Conservation (phyloP, 495 filamentous ascomycete genomes). For the Penicillium longicatenatum region DNA sequence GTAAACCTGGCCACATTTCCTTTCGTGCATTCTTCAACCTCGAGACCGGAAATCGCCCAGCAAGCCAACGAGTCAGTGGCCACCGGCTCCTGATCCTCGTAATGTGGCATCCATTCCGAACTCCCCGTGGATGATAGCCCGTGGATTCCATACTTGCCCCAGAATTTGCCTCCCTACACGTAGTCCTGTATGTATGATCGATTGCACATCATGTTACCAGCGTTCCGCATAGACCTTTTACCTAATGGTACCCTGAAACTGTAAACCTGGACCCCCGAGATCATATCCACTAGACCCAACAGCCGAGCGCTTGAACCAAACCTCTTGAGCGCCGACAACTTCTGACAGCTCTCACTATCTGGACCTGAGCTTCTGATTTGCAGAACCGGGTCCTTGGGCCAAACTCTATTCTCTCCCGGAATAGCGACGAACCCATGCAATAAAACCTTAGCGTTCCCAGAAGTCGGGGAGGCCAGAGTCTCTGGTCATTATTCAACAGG, state of each 20-base stretch:
- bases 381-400: slow-evolving; percentile 1
- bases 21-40: slow-evolving; percentile 19
- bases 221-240: not conserved
- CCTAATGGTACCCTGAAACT: not conserved
- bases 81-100: slow-evolving; percentile 7
- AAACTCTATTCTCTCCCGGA: slow-evolving; percentile 7
- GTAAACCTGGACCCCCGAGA: not conserved
- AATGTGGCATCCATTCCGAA: slow-evolving; percentile 5
- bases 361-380: slow-evolving; percentile 9
- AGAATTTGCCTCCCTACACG: slow-evolving; percentile 10
- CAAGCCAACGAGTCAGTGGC: slow-evolving; percentile 19
- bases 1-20: slow-evolving; percentile 3
- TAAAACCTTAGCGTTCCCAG: not conserved
- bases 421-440: slow-evolving; percentile 1
- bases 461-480: not conserved
- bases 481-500: no score
- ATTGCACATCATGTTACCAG: not conserved
- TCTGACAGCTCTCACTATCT: slow-evolving; percentile 23
- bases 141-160: slow-evolving; percentile 8
- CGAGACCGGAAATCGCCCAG: not conserved
- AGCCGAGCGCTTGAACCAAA: slow-evolving; percentile 15
- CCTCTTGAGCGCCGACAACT: slow-evolving; percentile 1
- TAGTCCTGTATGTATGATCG: not conserved
- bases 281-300: not conserved
- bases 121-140: slow-evolving; percentile 5